Evolutionary conservation across 2,329 filamentous ascomycete species (phyloP).

Genomic region (Huntiella moniliformis): DNA sequence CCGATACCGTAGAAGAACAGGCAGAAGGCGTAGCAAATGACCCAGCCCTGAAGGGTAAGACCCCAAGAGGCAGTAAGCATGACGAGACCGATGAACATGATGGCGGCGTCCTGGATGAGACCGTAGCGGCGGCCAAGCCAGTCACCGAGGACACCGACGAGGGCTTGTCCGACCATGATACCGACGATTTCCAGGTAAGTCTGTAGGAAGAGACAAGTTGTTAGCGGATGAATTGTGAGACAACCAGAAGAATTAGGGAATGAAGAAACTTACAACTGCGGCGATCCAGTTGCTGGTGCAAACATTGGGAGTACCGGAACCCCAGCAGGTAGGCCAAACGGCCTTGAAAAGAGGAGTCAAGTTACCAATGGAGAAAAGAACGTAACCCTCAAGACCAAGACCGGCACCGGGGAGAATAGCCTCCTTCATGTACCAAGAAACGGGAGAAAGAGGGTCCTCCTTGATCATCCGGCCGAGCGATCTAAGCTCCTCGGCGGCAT

Average conservation of each 20-base stretch:
- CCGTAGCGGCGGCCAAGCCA: slow-evolving; percentile 86
- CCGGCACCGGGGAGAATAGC: slow-evolving; percentile 86
- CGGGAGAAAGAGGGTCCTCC: slow-evolving; percentile 62
- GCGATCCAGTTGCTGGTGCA: slow-evolving; percentile 69
- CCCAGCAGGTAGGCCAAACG: slow-evolving; percentile 68
- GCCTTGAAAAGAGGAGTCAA: slow-evolving; percentile 62
- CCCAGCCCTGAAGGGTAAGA: slow-evolving; percentile 72
- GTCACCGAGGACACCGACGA: slow-evolving; percentile 55
- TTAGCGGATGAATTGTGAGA: neutral
- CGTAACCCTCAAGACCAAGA: slow-evolving; percentile 83
- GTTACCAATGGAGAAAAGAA: slow-evolving; percentile 93
- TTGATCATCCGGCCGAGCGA: slow-evolving; percentile 65
- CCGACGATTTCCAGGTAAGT: slow-evolving; percentile 85
- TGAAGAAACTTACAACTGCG: slow-evolving; percentile 31
- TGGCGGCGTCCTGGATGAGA: slow-evolving; percentile 78
- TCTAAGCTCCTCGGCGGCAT: slow-evolving; percentile 47
- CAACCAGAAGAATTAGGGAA: neutral
- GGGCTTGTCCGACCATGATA: slow-evolving; percentile 84
- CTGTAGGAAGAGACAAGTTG: neutral
- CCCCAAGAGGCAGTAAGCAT: slow-evolving; percentile 91
- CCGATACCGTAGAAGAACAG: slow-evolving; percentile 59
- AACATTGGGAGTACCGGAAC: slow-evolving; percentile 25
- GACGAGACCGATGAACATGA: slow-evolving; percentile 85
- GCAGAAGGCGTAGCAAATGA: slow-evolving; percentile 91
- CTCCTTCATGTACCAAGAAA: slow-evolving; percentile 77